Evolutionary conservation across 1,139 yeast species (phyloP), one percentile per base, ranked within the genome.

Genomic region (Groenewaldozyma auringiensis): DNA sequence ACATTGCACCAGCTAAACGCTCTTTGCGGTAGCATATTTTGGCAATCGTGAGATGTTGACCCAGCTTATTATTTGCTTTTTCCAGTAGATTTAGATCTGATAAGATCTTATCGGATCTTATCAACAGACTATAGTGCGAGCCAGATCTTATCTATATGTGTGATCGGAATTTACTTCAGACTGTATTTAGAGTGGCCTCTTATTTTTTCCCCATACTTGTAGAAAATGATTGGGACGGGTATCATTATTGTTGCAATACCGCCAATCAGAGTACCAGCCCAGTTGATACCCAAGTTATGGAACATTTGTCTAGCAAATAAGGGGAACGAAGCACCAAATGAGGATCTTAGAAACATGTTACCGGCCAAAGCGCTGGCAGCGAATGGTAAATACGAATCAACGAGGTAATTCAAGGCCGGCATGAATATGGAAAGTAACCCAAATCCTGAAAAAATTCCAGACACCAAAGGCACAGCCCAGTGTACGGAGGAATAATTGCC

Each of bases 351-450:
- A 59, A 88, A 79, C 0, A 95, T 80, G 61, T 86, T 86, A 13
- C 83, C 96, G 3, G 96, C 95, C 54, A 88, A 71, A 1, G 96
- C 96, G n/a, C 87, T 78, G 3, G 95, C 95, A 3, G 96, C 94
- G 59, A 81, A 79, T 49, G 79, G 62, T 52, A 84, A 70, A 61
- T 87, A 88, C 34, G 84, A 70, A 62, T 88, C 96, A 57, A 87
- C 81, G 56, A 87, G 75, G 63, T 87, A 87, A 61, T 81, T 84
- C 58, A 86, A 67, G 49, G 87, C 76, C 13, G 94, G 82, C 55
- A 83, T 71, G 72, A 87, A 86, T 51, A 87, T 81, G 44, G 82
- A 71, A 58, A 86, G 69, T 53, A 86, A 68, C 22, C 95, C 95
- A 55, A 73, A 75, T 8, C 95, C 95, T 42, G 82, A 74, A 53